phyloP scores from a whole-genome alignment of 768 basidiomycete species.

The Tephrocybe rancida region DNA sequence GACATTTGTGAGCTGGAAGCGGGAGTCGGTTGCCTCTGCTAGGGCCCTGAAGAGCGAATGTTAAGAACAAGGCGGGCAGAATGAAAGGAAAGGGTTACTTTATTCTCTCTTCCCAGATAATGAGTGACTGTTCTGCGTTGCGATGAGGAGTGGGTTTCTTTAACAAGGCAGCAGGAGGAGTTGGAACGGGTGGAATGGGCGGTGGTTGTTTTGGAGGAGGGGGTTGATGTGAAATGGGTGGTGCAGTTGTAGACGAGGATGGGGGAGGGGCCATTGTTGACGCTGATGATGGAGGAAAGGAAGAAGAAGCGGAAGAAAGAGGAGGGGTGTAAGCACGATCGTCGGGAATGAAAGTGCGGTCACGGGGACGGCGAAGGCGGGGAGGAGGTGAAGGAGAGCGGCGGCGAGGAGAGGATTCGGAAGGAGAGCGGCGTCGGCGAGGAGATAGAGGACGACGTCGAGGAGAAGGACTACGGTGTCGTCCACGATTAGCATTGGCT shows the following conservation, averaged over 20 bases:
- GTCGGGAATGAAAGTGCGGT: too few relatives aligned
- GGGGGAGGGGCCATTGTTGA: too few relatives aligned
- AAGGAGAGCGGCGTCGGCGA: background rate
- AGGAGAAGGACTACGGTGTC: background rate
- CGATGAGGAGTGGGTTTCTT: constrained; percentile 10
- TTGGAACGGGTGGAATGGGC: too few relatives aligned
- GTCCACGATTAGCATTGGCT: too few relatives aligned
- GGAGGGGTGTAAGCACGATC: too few relatives aligned
- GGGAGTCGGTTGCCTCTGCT: constrained; percentile 7
- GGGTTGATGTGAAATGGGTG: constrained; percentile 12
- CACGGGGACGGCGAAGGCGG: too few relatives aligned
- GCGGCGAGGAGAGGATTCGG: background rate
- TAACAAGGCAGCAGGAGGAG: constrained; percentile 14
- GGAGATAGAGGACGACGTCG: background rate
- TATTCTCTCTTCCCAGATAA: constrained; percentile 26
- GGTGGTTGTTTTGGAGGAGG: constrained; percentile 21
- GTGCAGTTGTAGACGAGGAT: too few relatives aligned
- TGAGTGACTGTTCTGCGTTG: constrained; percentile 7
- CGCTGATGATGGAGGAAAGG: too few relatives aligned
- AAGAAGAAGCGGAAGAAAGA: too few relatives aligned
- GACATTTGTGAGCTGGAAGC: constrained; percentile 15
- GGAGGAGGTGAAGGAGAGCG: constrained; percentile 5
- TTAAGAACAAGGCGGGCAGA: background rate
- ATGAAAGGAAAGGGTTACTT: constrained; percentile 16
- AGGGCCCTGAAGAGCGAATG: constrained; percentile 8